Evolutionary conservation across 2,329 filamentous ascomycete genomes (phyloP), one percentile per base, ranked within the genome.

Genomic region (Fusarium torulosum): DNA sequence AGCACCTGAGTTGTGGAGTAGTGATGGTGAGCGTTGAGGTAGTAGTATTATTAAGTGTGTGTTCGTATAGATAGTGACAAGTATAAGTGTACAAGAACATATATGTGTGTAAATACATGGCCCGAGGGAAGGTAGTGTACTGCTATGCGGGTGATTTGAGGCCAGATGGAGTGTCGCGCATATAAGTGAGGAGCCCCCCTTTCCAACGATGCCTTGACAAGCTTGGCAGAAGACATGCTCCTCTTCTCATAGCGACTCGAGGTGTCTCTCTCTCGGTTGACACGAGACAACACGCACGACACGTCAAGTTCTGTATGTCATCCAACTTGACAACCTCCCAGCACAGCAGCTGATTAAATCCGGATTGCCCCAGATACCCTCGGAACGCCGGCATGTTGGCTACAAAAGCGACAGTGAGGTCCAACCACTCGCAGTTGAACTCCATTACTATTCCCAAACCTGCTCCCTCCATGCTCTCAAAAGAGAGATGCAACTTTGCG

Each of bases 371-470:
- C 61, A 46, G 53, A 65, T 44, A 44, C 51, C 53, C 55, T 60
- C 49, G 49, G 65, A 54, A 69, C 66, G 55, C 66, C 65, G 52
- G 61, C 60, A 66, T 68, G 65, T 43, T 57, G 35, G 41, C 63
- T 59, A 69, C 46, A 69, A 69, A 69, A 69, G 53, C 66, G 66
- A 66, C 50, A 59, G 66, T 66, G 21, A 63, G 51, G 43, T 58
- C 49, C 56, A 63, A 63, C 61, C 43, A 45, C 49, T 50, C 52
- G 49, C 29, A 52, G 42, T 55, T 59, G 57, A 69, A 69, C 61
- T 66, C 61, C 50, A 38, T 56, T 62, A 57, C 61, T 52, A 42
- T 52, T 45, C 61, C 53, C 47, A 53, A 53, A 45, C 46, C 60
- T 25, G 15, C 47, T 20, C 43, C 45, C 43, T 29, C 52, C 25